Base-by-base conservation (phyloP, 169 alveolate species). In the Cryptosporidium canis region DNA sequence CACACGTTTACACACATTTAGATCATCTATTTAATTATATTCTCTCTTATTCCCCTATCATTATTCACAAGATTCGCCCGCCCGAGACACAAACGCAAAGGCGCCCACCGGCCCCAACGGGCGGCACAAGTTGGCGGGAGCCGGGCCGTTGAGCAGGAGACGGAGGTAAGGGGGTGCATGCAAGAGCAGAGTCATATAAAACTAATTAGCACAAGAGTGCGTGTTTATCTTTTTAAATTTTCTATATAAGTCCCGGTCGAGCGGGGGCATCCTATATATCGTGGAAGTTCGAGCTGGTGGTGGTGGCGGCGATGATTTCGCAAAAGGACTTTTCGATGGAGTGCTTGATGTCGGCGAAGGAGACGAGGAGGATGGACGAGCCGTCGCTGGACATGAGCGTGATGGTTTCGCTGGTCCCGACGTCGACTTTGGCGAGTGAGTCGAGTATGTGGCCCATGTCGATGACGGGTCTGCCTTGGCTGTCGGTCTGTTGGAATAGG, bases 301-400 rank as follows among this genome's bases (percentile, higher is more conserved):
- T 77, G 41, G 87, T 61, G 11, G 87, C 56, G 21, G 87, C 87
- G 12, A 77, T 44, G n/a, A 77, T 77, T 55, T 77, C 87, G 24
- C 72, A 77, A 24, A 77, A 77, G 2, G 87, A 77, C 27, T 58
- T 77, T 44, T 77, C 87, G 43, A 77, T 77, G 5, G 87, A 77
- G 0, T 77, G 70, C 27, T 77, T 77, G 1, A 77, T 77, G 16
- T 77, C 87, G 3, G 87, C 87, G 37, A 77, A 77, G 11, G 87
- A 77, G 51, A 77, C 87, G 12, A 77, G 51, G 8, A 77, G 9
- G 37, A 77, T 77, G 12, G 87, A 77, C 33, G 87, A 77, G 3
- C 87, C 87, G 44, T 77, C 87, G 66, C 87, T 77, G 35, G 72
- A 55, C 87, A 77, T 77, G 45, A 77, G 66, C 6, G 87, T 77